A percentile compares a stretch with the other conserved stretches of the same genome.
phyloP scores from a whole-genome alignment of 2,329 filamentous ascomycete genomes.

The Neonectria hederae region DNA sequence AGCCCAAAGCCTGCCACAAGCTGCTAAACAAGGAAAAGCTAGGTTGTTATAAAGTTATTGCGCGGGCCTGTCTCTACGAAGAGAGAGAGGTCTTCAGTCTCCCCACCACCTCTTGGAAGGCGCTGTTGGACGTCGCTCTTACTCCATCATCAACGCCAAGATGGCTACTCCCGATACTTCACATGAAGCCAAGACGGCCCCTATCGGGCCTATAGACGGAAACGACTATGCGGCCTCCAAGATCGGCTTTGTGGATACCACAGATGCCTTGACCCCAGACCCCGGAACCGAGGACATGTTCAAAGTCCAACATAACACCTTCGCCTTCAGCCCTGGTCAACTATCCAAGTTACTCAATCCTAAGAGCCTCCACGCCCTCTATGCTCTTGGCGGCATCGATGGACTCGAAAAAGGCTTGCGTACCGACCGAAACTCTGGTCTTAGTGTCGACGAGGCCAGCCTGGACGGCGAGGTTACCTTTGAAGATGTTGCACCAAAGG shows the following conservation, averaged over 20 bases:
- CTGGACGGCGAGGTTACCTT: conserved; percentile 74
- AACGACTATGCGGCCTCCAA: conserved; percentile 21
- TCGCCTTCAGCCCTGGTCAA: conserved; percentile 85
- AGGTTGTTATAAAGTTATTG: neutral
- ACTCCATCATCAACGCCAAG: conserved; percentile 27
- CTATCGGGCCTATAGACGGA: conserved; percentile 9
- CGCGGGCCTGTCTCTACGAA: neutral
- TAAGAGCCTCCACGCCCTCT: conserved; percentile 79
- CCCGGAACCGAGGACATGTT: conserved; percentile 79
- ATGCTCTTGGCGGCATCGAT: conserved; percentile 75
- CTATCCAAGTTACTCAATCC: conserved; percentile 83
- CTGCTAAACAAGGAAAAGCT: neutral
- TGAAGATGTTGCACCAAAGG: conserved; percentile 63
- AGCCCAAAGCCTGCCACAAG: neutral
- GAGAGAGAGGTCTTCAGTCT: neutral
- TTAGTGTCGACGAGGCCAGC: conserved; percentile 74
- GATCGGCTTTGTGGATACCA: conserved; percentile 35
- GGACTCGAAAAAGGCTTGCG: conserved; percentile 79
- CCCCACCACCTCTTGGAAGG: neutral
- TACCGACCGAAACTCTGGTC: conserved; percentile 70
- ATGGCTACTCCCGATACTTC: conserved; percentile 29
- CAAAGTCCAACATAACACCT: conserved; percentile 77
- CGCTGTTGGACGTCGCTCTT: neutral
- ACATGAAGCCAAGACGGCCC: conserved; percentile 26
- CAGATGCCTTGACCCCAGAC: conserved; percentile 58